Evolutionary conservation across 2,329 filamentous ascomycete genomes (phyloP).

Genomic region (Cercospora sp.): DNA sequence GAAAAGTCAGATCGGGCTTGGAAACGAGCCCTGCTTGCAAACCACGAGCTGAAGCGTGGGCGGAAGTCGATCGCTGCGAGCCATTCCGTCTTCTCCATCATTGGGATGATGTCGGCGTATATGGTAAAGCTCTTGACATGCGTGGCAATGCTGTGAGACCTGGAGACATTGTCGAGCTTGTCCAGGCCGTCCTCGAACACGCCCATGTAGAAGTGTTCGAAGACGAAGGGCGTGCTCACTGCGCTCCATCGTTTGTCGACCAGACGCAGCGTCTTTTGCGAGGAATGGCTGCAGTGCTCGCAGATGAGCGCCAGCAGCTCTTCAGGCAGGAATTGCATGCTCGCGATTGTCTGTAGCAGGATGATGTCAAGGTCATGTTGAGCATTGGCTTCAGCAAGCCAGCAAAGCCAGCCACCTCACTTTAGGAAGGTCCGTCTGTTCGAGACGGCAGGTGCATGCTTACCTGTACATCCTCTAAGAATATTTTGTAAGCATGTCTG

Average conservation of each 20-base stretch:
- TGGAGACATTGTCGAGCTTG: constrained; percentile 25
- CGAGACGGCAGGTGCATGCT: neutral
- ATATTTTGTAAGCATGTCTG: constrained; percentile 20
- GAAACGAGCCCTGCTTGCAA: neutral
- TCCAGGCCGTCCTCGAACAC: constrained; percentile 29
- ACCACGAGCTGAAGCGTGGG: constrained; percentile 17
- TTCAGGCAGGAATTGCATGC: neutral
- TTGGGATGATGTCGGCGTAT: constrained; percentile 33
- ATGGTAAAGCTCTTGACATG: constrained; percentile 35
- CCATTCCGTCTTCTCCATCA: constrained; percentile 18
- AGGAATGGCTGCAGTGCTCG: constrained; percentile 26
- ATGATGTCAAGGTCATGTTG: neutral
- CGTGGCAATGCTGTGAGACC: constrained; percentile 26
- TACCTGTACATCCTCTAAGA: neutral
- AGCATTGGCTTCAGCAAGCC: constrained; percentile 1
- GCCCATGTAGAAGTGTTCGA: constrained; percentile 31
- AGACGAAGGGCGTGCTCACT: constrained; percentile 28
- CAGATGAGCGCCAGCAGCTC: constrained; percentile 35
- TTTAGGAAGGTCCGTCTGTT: neutral
- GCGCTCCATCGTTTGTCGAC: constrained; percentile 24
- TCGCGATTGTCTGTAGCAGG: neutral
- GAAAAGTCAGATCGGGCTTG: neutral
- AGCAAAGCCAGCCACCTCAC: constrained; percentile 2
- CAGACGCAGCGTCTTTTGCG: constrained; percentile 29
- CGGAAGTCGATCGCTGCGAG: constrained; percentile 17